phyloP scores from a whole-genome alignment of 805 yeast species.

The Zygotorulaspora sp. region DNA sequence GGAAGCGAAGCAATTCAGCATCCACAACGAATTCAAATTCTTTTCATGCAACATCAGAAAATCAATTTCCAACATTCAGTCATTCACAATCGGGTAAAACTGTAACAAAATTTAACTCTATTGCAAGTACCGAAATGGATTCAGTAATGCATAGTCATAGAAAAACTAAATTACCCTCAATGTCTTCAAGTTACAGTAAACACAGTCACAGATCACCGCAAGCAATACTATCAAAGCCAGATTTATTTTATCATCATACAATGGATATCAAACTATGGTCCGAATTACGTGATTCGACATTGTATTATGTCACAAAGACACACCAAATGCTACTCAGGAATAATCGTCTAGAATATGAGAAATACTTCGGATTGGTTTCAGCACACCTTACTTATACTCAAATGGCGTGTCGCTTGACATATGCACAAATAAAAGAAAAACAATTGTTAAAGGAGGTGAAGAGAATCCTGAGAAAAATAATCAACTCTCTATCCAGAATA shows the following conservation, averaged over 20 bases:
- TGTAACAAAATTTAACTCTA: conserved; percentile 6
- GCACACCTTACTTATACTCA: conserved; percentile 51
- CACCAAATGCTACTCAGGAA: conserved; percentile 48
- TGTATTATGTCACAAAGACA: conserved; percentile 45
- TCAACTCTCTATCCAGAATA: conserved; percentile 54
- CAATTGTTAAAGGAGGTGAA: conserved; percentile 46
- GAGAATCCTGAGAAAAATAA: conserved; percentile 47
- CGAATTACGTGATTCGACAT: conserved; percentile 45
- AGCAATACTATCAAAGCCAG: conserved; percentile 34
- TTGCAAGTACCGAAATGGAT: conserved; percentile 3
- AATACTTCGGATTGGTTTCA: conserved; percentile 51
- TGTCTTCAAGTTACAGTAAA: conserved; percentile 3
- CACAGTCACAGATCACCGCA: conserved; percentile 15
- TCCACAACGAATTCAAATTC: conserved; percentile 10
- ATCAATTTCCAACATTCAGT: not conserved
- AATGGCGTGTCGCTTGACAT: conserved; percentile 50
- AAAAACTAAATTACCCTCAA: conserved; percentile 3
- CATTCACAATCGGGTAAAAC: conserved; percentile 3
- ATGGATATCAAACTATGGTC: conserved; percentile 61
- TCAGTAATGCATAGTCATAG: not conserved
- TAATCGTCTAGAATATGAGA: conserved; percentile 48
- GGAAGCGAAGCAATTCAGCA: conserved; percentile 9
- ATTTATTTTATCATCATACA: conserved; percentile 54
- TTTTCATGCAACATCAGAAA: conserved; percentile 11
- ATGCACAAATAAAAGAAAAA: conserved; percentile 46